These are phyloP conservation scores for Candida wancherniae DNA, from an alignment of 805 yeast species.

Conservation along the genomic window DNA sequence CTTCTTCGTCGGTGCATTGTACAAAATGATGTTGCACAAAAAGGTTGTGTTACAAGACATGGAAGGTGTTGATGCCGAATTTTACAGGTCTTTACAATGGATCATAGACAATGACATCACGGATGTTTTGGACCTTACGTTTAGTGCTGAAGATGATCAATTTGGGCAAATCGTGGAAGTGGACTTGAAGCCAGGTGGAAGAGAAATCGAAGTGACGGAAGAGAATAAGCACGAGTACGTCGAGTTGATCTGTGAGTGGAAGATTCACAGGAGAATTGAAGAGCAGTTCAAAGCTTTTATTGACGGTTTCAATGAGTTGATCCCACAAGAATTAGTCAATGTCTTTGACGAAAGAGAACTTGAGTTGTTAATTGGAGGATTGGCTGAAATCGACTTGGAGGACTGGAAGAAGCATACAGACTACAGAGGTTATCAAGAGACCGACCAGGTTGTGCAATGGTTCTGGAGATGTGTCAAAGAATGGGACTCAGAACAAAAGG, in stretches of 20 bases:
- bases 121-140: constrained; percentile 74
- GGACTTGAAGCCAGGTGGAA: constrained; percentile 86
- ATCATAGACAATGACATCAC: constrained; percentile 92
- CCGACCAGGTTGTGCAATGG: constrained; percentile 96
- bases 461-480: constrained; percentile 92
- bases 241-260: constrained; percentile 93
- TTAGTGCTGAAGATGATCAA: constrained; percentile 85
- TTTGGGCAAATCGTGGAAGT: constrained; percentile 89
- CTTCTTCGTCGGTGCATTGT: constrained; percentile 95
- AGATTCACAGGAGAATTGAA: constrained; percentile 85
- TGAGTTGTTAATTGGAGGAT: constrained; percentile 95
- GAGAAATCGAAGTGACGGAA: constrained; percentile 85
- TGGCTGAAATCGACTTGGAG: constrained; percentile 95
- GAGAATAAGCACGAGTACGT: constrained; percentile 88
- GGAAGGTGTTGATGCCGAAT: constrained; percentile 98
- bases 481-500: constrained; percentile 97
- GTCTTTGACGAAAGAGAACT: constrained; percentile 97
- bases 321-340: constrained; percentile 93
- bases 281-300: constrained; percentile 95
- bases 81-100: constrained; percentile 93
- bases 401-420: constrained; percentile 99
- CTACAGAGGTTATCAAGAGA: constrained; percentile 95
- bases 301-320: constrained; percentile 95
- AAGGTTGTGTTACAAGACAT: constrained; percentile 93
- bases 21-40: constrained; percentile 94